These are phyloP conservation scores for Escovopsis sp. DNA, from an alignment of 2,329 filamentous ascomycete genomes.

Conservation along the genomic window DNA sequence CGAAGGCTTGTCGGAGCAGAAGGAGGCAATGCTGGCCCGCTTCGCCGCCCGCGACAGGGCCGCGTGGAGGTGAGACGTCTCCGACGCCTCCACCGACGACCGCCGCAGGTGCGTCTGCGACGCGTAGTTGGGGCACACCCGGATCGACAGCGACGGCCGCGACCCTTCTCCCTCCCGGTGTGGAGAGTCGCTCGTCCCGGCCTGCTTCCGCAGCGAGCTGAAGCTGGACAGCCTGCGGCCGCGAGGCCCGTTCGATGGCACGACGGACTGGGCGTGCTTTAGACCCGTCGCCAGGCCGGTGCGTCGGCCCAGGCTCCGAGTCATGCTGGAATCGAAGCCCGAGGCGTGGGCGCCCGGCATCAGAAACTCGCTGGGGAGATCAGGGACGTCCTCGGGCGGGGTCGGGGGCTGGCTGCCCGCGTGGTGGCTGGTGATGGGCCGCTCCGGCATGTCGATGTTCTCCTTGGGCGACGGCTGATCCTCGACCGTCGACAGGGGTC, in stretches of 20 bases:
- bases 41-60: conserved; percentile 10
- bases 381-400: background rate
- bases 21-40: conserved; percentile 15
- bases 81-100: too few species aligned
- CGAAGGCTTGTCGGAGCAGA: conserved; percentile 13
- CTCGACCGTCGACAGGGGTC: conserved; percentile 38
- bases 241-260: background rate
- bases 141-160: too few species aligned
- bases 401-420: background rate
- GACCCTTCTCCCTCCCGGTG: background rate
- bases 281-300: conserved; percentile 9
- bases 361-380: conserved; percentile 1
- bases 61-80: too few species aligned
- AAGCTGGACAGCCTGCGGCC: conserved; percentile 19
- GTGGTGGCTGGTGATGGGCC: conserved; percentile 15
- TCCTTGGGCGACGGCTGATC: conserved; percentile 35
- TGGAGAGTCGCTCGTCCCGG: background rate
- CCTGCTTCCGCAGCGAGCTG: conserved; percentile 15
- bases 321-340: background rate
- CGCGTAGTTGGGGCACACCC: too few species aligned
- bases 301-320: conserved; percentile 8
- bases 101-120: too few species aligned
- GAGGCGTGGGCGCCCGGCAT: conserved; percentile 1
- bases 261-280: conserved; percentile 2
- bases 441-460: conserved; percentile 10